A percentile compares a stretch with the other conserved stretches of the same genome.
Conservation (phyloP, 352 stramenopile species). For the Pythium chondricola region DNA sequence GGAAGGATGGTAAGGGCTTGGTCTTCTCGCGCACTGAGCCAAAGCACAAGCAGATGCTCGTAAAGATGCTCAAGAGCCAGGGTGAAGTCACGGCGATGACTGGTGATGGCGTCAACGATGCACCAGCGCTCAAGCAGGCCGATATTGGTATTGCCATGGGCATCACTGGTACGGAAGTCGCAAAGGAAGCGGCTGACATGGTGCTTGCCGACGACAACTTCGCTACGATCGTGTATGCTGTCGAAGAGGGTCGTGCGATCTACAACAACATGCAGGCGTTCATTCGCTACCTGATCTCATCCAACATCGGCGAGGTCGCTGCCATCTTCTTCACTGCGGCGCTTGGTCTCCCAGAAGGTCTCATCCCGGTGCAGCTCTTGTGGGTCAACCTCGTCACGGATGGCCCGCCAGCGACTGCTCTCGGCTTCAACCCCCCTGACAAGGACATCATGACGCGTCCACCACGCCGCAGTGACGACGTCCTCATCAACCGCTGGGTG, state of each 20-base stretch:
- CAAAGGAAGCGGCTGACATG: constrained; percentile 98
- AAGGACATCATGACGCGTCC: constrained; percentile 96
- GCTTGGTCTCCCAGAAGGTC: constrained; percentile 93
- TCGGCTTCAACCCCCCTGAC: constrained; percentile 98
- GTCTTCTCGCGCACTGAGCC: constrained; percentile 98
- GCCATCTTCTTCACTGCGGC: constrained; percentile 98
- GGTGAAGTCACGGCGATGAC: constrained; percentile 97
- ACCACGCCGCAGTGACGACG: constrained; percentile 93
- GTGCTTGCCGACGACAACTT: constrained; percentile 99
- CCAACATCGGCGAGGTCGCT: constrained; percentile 98
- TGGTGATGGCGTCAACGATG: constrained; percentile 99
- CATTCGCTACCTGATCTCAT: constrained; percentile 98
- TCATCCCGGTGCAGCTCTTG: constrained; percentile 98
- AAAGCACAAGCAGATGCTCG: constrained; percentile 96
- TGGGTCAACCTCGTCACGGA: constrained; percentile 99
- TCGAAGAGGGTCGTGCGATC: constrained; percentile 83
- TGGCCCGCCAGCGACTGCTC: constrained; percentile 95
- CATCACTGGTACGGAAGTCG: constrained; percentile 96
- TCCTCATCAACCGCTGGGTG: constrained; percentile 97
- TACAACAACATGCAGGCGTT: constrained; percentile 99
- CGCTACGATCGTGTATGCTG: constrained; percentile 94
- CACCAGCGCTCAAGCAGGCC: constrained; percentile 96
- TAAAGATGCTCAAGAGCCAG: constrained; percentile 93
- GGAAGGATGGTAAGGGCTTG: constrained; percentile 80
- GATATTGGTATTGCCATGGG: constrained; percentile 99